These are phyloP conservation scores for Kernera saxatilis DNA, from an alignment of 345 rosid species.

Conservation along the genomic window DNA sequence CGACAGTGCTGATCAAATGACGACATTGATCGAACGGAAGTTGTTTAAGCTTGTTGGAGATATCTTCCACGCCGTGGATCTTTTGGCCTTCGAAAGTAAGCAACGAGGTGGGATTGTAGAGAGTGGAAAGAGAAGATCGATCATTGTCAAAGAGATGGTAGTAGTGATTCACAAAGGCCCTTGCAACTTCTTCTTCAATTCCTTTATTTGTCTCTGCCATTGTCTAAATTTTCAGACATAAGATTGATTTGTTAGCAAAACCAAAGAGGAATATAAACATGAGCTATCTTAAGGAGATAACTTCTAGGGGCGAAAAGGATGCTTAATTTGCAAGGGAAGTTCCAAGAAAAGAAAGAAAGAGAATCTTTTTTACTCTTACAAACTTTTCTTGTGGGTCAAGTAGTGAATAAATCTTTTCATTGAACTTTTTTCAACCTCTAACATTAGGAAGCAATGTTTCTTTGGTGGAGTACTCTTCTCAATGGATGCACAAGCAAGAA, in stretches of 20 bases:
- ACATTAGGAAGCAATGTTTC: not conserved
- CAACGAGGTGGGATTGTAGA: conserved; percentile 64
- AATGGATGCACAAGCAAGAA: not conserved
- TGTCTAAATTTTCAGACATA: not conserved
- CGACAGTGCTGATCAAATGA: conserved; percentile 62
- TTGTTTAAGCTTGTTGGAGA: conserved; percentile 52
- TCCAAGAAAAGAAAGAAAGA: conserved; percentile 1
- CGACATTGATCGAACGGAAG: conserved; percentile 71
- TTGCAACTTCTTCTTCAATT: conserved; percentile 55
- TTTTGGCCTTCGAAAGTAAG: conserved; percentile 80
- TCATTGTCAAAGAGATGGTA: conserved; percentile 65
- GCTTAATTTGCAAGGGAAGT: conserved; percentile 6
- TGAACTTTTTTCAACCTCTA: not conserved
- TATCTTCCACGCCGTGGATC: conserved; percentile 46
- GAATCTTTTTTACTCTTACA: not conserved
- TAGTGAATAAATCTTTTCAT: not conserved
- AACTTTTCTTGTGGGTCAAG: conserved; percentile 4
- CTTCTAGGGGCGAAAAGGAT: not conserved
- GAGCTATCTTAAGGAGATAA: not conserved
- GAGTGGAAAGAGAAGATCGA: conserved; percentile 44
- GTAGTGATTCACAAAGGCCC: conserved; percentile 72
- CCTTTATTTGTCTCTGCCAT: conserved; percentile 50
- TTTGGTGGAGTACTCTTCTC: not conserved
- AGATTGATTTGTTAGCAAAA: not conserved
- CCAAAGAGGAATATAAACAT: conserved; percentile 22